Evolutionary conservation across 306 rosid genomes (phyloP), one percentile per base, ranked within the genome.

Genomic region (Gillenia trifoliata): DNA sequence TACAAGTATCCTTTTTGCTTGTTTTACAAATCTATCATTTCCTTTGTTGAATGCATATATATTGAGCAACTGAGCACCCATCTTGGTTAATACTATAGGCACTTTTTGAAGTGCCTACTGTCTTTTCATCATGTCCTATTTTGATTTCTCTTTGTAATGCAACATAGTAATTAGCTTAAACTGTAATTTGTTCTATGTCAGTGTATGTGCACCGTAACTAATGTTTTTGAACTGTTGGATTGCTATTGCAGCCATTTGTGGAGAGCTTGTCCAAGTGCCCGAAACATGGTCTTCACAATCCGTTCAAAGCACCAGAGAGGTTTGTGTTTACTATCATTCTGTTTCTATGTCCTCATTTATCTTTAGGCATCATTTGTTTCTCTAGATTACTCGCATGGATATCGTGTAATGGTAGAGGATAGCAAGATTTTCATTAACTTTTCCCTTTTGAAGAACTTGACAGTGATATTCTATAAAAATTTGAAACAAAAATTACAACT

Each of bases 251-350:
- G 96, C 98, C 98, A 22, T 91, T 87, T 73, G 93, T 90, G 67
- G 80, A 91, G 85, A 91, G 98, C 87, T 88, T 94, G 87, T 69
- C 90, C 80, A 82, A 77, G 82, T 94, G 98, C 75, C 97, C 98
- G 19, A 94, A 94, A 76, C 98, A 91, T 76, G 98, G 98, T 74
- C 78, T 94, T 13, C 98, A 94, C 82, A 94, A 94, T 79, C 98
- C 98, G 11, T 91, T 94, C 79, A 94, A 94, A 88, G 88, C 89
- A 47, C 98, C 98, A 3, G 95, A 94, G 88, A 90, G 98, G 98
- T 94, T 74, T 66, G 83, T 62, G 65, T 80, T 74, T 30, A 61
- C 55, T 79, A 16, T 75, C 47, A 5, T 66, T 20, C 59, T 66
- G 31, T 30, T 59, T 10, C 15, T 13, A 47, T 66, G 41, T 3